Evolutionary conservation across 169 alveolate species (phyloP), one percentile per base, ranked within the genome.

Genomic region (Plasmodium yoelii): DNA sequence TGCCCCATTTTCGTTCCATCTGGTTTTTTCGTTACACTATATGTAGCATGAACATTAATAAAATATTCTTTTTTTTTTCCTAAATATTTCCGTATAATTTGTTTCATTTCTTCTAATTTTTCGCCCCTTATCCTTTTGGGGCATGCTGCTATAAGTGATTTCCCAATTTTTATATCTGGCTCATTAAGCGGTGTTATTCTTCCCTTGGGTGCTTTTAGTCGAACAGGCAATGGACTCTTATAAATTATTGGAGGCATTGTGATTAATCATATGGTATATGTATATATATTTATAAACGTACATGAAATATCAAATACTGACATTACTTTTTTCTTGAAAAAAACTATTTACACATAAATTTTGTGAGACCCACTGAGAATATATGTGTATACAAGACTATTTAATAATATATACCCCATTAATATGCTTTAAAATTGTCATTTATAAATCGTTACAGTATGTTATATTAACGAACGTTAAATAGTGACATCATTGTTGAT

Each of bases 1-100:
- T 93, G 96, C 39, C 96, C 96, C 96, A 93, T 93, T 88, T 93
- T 93, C n/a, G 93, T 93, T 18, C 96, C 96, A 47, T 93, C 96
- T 65, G 96, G 96, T 60, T 93, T 93, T 59, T 92, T 92, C 5
- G 96, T 92, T 59, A 93, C 96, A 44, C 95, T 92, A 61, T 93
- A 93, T n/a, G 96, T 93, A 42, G 96, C 96, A 84, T 93, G 95
- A 39, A 87, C 93, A 72, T 93, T 94, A 26, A 93, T 88, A 26
- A 87, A 63, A 22, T 92, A 63, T 47, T 93, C 96, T 64, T 90
- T 90, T 73, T 92, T 86, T 68, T 84, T 93, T 19, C 89, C 86
- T 77, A 93, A 87, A 26, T 90, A 82, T 46, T 94, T 91, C 68
- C 93, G 92, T 39, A 93, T 88, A 47, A 93, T 60, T 80, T 92